Evolutionary conservation across 345 rosid species (phyloP).

Genomic region (Brassica carinata): DNA sequence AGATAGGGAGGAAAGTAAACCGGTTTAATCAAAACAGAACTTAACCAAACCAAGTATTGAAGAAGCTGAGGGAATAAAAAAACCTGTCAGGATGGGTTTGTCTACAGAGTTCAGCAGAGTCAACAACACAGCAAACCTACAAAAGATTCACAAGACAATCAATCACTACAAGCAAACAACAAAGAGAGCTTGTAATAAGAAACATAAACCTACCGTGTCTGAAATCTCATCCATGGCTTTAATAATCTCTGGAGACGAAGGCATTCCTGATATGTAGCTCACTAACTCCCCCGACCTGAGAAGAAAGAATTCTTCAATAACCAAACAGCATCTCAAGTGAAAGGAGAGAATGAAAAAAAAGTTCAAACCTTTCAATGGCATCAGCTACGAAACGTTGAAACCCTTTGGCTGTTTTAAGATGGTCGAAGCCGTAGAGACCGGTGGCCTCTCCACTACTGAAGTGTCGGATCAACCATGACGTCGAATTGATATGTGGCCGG

Average conservation of each 20-base stretch:
- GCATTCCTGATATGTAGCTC: constrained; percentile 61
- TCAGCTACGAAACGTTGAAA: constrained; percentile 85
- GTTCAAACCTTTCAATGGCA: constrained; percentile 73
- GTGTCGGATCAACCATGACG: constrained; percentile 36
- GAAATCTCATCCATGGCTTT: constrained; percentile 95
- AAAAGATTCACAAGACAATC: not conserved
- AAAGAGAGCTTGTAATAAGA: not conserved
- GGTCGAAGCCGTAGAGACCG: constrained; percentile 84
- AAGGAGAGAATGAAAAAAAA: not conserved
- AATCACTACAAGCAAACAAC: constrained; percentile 4
- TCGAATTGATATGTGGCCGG: constrained; percentile 28
- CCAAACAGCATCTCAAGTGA: not conserved
- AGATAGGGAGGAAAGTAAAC: not conserved
- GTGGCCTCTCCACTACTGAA: constrained; percentile 51
- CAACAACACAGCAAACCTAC: constrained; percentile 90
- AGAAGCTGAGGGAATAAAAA: not conserved
- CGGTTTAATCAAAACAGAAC: not conserved
- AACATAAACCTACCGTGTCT: constrained; percentile 49
- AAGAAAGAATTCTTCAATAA: constrained; percentile 7
- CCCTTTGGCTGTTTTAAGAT: constrained; percentile 73
- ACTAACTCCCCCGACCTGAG: constrained; percentile 77
- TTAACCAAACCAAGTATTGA: not conserved
- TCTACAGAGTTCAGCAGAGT: constrained; percentile 94
- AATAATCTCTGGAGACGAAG: constrained; percentile 69
- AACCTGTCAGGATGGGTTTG: constrained; percentile 96